Conservation (phyloP, 345 rosid genomes). For the Ceriops tagal region DNA sequence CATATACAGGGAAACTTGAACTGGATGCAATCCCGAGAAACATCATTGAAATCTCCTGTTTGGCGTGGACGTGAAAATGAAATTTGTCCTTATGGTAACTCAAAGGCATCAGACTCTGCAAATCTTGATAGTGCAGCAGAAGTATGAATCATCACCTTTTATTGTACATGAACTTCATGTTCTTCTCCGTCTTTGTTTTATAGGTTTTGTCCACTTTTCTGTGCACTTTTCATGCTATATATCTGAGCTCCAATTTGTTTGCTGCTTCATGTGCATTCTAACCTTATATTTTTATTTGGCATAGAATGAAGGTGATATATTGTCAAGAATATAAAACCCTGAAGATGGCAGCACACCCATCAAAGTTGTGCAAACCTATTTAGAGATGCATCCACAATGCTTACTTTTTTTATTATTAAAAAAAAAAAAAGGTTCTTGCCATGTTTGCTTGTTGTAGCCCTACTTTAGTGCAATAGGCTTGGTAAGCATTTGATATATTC, state of each 20-base stretch:
- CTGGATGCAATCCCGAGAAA: slow-evolving; percentile 99
- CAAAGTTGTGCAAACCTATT: slow-evolving; percentile 1
- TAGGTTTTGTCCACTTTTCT: background rate
- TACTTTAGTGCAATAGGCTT: slow-evolving; percentile 13
- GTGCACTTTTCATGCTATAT: background rate
- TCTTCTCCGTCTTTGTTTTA: background rate
- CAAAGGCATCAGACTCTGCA: slow-evolving; percentile 95
- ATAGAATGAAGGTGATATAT: background rate
- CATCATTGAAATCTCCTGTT: slow-evolving; percentile 79
- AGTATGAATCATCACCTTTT: slow-evolving; percentile 41
- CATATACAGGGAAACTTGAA: slow-evolving; percentile 84
- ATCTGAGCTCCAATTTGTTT: background rate
- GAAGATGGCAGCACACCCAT: background rate
- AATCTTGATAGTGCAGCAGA: slow-evolving; percentile 98
- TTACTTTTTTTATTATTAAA: background rate
- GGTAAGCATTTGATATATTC: slow-evolving; percentile 4
- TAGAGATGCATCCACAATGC: background rate
- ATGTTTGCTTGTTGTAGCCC: slow-evolving; percentile 10
- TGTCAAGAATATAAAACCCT: background rate
- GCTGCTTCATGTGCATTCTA: background rate
- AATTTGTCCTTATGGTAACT: slow-evolving; percentile 90
- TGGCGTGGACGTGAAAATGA: slow-evolving; percentile 97
- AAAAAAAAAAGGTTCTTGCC: background rate
- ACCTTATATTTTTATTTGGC: background rate
- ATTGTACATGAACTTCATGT: background rate